These are phyloP conservation scores for Leptomonas seymouri DNA, from an alignment of 208 protist genomes.

Conservation along the genomic window DNA sequence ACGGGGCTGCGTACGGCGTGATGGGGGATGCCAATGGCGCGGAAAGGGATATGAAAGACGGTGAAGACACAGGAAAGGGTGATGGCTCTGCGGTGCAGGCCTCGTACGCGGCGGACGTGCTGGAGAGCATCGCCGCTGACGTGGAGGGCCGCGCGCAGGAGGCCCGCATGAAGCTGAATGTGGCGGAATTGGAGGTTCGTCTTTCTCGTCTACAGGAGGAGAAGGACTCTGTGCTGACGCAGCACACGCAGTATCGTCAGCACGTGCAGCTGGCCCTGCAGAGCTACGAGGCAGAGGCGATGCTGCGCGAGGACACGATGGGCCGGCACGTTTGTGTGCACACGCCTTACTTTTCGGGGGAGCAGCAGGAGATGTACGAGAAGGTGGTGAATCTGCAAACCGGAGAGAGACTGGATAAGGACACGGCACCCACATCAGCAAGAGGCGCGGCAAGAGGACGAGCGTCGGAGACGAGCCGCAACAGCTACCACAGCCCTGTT, in stretches of 20 bases:
- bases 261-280: slow-evolving; percentile 74
- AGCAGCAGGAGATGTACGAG: slow-evolving; percentile 25
- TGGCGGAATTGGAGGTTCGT: slow-evolving; percentile 64
- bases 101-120: slow-evolving; percentile 59
- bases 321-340: slow-evolving; percentile 53
- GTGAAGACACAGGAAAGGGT: not conserved
- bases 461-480: not conserved
- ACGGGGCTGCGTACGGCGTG: slow-evolving; percentile 8
- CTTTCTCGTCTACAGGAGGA: slow-evolving; percentile 54
- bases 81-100: not conserved
- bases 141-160: slow-evolving; percentile 74
- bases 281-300: slow-evolving; percentile 31
- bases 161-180: slow-evolving; percentile 70
- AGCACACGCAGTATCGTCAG: slow-evolving; percentile 78
- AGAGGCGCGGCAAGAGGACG: not conserved
- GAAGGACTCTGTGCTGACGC: slow-evolving; percentile 62
- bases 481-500: not conserved
- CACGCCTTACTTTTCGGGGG: slow-evolving; percentile 48
- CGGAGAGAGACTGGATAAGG: slow-evolving; percentile 3
- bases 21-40: slow-evolving; percentile 9
- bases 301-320: slow-evolving; percentile 55
- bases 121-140: slow-evolving; percentile 68
- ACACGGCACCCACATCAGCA: not conserved
- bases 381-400: slow-evolving; percentile 32
- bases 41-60: slow-evolving; percentile 5